phyloP scores from a whole-genome alignment of 305 asterid genomes.

The Fraxinus paxiana region DNA sequence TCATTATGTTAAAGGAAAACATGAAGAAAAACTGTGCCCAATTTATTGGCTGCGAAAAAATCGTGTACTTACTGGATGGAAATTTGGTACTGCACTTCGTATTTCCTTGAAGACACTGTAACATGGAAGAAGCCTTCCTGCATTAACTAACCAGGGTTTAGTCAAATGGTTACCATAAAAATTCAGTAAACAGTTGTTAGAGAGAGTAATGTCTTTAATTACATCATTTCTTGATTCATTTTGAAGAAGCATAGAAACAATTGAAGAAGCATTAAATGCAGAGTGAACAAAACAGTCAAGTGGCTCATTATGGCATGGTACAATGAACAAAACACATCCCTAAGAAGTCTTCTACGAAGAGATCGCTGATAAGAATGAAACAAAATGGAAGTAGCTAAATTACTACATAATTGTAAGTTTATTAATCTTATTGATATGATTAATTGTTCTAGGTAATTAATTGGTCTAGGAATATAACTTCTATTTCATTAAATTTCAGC shows the following conservation, averaged over 20 bases:
- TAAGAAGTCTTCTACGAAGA: background rate
- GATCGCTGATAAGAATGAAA: background rate
- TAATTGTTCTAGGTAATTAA: background rate
- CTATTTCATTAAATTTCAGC: background rate
- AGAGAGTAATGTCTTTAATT: background rate
- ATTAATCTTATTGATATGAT: background rate
- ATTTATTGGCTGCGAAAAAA: background rate
- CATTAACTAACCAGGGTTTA: constrained; percentile 17
- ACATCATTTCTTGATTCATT: background rate
- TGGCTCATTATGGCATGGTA: background rate
- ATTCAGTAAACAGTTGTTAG: background rate
- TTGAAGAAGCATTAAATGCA: background rate
- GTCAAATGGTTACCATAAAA: background rate
- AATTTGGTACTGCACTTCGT: constrained; percentile 34
- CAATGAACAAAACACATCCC: background rate
- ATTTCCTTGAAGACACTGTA: constrained; percentile 43
- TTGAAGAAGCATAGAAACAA: background rate
- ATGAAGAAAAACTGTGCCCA: background rate
- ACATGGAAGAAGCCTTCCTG: constrained; percentile 41
- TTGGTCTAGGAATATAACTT: background rate
- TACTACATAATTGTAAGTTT: background rate
- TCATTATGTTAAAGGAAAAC: background rate
- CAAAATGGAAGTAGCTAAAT: background rate
- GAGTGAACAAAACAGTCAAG: background rate
- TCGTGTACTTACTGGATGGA: constrained; percentile 38